Percentiles rank a stretch among this genome's conserved stretches.
These are phyloP conservation scores for Rhodotorula mucilaginosa DNA, from an alignment of 1,284 basidiomycete genomes.

Conservation along the genomic window DNA sequence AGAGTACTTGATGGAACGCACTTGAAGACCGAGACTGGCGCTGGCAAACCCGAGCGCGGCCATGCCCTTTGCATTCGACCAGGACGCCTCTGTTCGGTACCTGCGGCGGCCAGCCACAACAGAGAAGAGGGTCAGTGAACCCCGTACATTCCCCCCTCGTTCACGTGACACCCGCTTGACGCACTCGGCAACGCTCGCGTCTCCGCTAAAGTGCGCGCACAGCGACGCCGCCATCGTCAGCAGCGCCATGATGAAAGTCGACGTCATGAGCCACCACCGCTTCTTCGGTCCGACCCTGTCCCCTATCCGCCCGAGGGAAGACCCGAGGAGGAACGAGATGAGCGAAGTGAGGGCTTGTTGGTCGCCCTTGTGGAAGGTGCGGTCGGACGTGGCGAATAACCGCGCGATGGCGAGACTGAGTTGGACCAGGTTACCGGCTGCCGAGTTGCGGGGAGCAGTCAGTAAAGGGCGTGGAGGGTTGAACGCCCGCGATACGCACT, in stretches of 20 bases:
- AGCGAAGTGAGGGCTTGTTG: slow-evolving; percentile 76
- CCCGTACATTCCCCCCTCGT: slow-evolving; percentile 55
- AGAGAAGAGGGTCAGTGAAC: background rate
- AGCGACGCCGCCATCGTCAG: slow-evolving; percentile 70
- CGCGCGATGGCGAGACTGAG: slow-evolving; percentile 63
- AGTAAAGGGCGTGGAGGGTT: too few species aligned
- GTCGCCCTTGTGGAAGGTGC: slow-evolving; percentile 68
- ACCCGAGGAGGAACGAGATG: slow-evolving; percentile 61
- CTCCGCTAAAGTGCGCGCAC: slow-evolving; percentile 58
- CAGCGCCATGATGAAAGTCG: slow-evolving; percentile 69
- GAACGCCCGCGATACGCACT: slow-evolving; percentile 46
- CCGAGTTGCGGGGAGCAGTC: background rate
- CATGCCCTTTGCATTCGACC: slow-evolving; percentile 56
- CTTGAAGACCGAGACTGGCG: slow-evolving; percentile 54
- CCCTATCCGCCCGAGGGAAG: slow-evolving; percentile 51
- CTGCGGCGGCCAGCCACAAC: background rate
- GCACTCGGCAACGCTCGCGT: slow-evolving; percentile 58
- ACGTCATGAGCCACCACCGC: slow-evolving; percentile 69
- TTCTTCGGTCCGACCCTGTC: slow-evolving; percentile 63
- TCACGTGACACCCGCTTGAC: too few species aligned
- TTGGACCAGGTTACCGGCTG: slow-evolving; percentile 54
- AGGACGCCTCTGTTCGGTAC: slow-evolving; percentile 16
- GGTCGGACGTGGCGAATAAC: slow-evolving; percentile 60
- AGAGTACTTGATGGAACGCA: background rate
- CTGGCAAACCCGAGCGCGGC: slow-evolving; percentile 71